A percentile compares a stretch with the other conserved stretches of the same genome.
Evolutionary conservation across 208 protist genomes (phyloP).

Genomic region (Acanthamoeba triangularis): DNA sequence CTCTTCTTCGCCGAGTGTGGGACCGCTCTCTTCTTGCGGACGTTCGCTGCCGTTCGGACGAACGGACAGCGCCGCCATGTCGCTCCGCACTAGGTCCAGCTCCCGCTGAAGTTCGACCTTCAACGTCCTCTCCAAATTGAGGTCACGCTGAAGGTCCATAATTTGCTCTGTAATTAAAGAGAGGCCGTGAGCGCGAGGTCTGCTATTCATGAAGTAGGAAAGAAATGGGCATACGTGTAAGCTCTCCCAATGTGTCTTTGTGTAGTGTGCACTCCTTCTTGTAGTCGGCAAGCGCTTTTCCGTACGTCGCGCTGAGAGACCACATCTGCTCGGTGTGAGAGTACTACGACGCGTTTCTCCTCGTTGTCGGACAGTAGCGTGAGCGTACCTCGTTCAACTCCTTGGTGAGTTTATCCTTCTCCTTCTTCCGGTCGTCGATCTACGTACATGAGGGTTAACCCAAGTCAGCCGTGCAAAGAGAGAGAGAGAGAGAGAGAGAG

Average conservation of each 20-base stretch:
- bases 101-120: neutral
- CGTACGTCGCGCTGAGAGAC: neutral
- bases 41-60: no score
- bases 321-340: neutral
- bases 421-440: neutral
- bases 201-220: no score
- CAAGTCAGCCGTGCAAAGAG: no score
- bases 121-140: neutral
- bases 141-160: neutral
- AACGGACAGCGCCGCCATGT: no score
- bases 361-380: neutral
- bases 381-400: neutral
- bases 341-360: neutral
- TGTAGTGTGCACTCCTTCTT: neutral
- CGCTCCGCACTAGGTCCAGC: neutral
- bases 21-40: no score
- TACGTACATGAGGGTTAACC: neutral
- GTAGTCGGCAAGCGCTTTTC: neutral
- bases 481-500: no score
- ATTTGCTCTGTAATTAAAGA: neutral
- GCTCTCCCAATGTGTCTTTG: neutral
- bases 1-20: no score
- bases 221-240: neutral
- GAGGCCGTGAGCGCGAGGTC: neutral
- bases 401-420: neutral